Base-by-base conservation (phyloP, 108 stramenopile species). In the Cyclotella cryptica region DNA sequence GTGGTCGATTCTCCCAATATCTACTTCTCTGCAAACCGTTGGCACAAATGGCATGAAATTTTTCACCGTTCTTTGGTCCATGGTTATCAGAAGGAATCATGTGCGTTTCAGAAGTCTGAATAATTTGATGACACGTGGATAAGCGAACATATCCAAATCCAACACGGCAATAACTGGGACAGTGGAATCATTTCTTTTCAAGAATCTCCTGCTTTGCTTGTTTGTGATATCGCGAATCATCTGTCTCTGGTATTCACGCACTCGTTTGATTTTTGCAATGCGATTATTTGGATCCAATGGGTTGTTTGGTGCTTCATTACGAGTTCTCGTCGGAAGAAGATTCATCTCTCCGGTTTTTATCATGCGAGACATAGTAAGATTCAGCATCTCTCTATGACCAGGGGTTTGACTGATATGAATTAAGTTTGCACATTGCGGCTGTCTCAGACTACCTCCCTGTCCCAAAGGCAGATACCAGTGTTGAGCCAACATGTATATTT, bases 71-170 rank as follows among this genome's bases (percentile, higher is more conserved):
- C 7, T 29, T 15, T 40, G 3, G 28, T 21, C 24, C 55, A 58
- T 26, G 13, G 24, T 39, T 13, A 40, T 17, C 15, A 62, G 35
- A 35, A 35, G 52, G 21, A 58, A 65, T 19, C 3, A 75, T 75
- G 46, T 75, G 40, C 19, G 18, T 27, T 55, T 40, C 21, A 17
- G 65, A 22, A 2, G 60, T 44, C n/a, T 75, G 21, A 54, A 75
- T 65, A 11, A 75, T 0, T 28, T 75, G 41, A 21, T 17, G 19
- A 59, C 12, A 51, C 61, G 17, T n/a, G 72, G 72, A 63, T 74
- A 74, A 39, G 43, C 49, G 62, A 74, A 74, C 61, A 74, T 51
- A 51, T 74, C 72, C 27, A 74, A 63, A 30, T 74, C 72, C 61
- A 74, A 30, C 13, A 74, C 62, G 17, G 61, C 72, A 30, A 74